These are phyloP conservation scores for Glebionis coronaria DNA, from an alignment of 129 eudicot genomes.

Conservation along the genomic window DNA sequence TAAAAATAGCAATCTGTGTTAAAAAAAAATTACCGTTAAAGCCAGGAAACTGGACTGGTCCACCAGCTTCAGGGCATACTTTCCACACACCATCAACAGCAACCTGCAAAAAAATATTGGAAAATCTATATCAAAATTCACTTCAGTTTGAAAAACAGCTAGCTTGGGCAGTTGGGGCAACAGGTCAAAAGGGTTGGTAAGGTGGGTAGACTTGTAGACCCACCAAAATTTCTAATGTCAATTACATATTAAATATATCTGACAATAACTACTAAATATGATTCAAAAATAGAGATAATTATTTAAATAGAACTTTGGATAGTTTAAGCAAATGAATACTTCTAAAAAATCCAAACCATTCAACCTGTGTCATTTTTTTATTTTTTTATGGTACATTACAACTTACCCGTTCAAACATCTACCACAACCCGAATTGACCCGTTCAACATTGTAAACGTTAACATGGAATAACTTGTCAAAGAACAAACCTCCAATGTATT, in stretches of 20 bases:
- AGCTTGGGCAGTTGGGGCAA: background rate
- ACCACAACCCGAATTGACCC: background rate
- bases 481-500: constrained; percentile 70
- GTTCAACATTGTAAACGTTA: background rate
- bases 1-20: background rate
- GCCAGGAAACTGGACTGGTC: constrained; percentile 82
- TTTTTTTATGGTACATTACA: too few species aligned
- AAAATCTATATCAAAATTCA: background rate
- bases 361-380: background rate
- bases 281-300: background rate
- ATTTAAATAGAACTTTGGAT: too few species aligned
- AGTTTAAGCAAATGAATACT: background rate
- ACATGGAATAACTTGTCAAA: background rate
- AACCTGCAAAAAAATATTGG: constrained; percentile 42
- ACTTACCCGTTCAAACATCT: too few species aligned
- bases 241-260: background rate
- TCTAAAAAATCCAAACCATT: background rate
- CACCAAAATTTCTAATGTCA: background rate
- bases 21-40: constrained; percentile 63
- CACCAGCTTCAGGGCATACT: constrained; percentile 83
- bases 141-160: background rate
- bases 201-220: too few species aligned
- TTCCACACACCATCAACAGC: constrained; percentile 94
- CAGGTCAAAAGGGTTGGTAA: background rate
- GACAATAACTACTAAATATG: background rate